These are phyloP conservation scores for Pyrus hybrid DNA, from an alignment of 331 rosid species.

Conservation along the genomic window DNA sequence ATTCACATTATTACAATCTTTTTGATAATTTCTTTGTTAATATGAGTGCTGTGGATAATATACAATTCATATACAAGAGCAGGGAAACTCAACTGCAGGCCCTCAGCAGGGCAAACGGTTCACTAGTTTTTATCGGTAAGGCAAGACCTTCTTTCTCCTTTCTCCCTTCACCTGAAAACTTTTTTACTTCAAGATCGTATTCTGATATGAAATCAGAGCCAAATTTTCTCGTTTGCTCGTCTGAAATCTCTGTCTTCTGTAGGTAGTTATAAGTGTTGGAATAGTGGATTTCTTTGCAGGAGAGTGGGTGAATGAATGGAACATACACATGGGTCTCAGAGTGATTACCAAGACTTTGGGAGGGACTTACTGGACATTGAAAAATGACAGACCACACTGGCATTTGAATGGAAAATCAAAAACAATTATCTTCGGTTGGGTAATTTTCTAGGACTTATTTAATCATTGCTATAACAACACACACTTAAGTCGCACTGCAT, in stretches of 20 bases:
- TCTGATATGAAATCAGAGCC: neutral
- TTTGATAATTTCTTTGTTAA: conserved; percentile 63
- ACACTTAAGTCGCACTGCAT: neutral
- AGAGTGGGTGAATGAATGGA: conserved; percentile 96
- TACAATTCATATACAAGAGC: conserved; percentile 63
- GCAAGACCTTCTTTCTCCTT: neutral
- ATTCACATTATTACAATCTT: conserved; percentile 84
- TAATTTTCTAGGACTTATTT: conserved; percentile 14
- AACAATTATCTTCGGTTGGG: conserved; percentile 69
- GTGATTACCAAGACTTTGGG: conserved; percentile 69
- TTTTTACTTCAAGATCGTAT: conserved; percentile 3
- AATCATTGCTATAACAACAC: neutral
- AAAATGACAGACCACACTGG: conserved; percentile 74
- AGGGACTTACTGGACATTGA: conserved; percentile 82
- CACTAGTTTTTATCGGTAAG: conserved; percentile 64
- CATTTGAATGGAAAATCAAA: conserved; percentile 82
- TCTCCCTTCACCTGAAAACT: neutral
- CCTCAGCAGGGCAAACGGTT: conserved; percentile 60
- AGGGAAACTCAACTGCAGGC: conserved; percentile 61
- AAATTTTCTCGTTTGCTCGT: neutral
- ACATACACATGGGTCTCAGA: conserved; percentile 43
- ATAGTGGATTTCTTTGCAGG: conserved; percentile 41
- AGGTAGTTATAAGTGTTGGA: neutral
- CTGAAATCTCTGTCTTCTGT: neutral
- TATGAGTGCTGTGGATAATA: conserved; percentile 56